These are phyloP conservation scores for Colletotrichum cordylinicola DNA, from an alignment of 2,329 filamentous ascomycete genomes.

Conservation along the genomic window DNA sequence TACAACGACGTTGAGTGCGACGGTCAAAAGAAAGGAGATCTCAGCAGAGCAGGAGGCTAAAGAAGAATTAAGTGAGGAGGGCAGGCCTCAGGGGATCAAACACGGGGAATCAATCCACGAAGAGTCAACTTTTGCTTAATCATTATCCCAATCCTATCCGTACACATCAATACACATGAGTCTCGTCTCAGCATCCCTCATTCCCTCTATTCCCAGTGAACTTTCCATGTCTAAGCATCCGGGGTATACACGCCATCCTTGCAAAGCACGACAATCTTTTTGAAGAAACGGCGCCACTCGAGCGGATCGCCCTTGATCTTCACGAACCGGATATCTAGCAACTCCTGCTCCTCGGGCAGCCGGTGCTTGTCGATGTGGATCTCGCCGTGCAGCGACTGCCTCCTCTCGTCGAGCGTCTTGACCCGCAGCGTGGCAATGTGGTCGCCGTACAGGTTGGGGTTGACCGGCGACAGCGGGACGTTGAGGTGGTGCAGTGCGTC, in stretches of 20 bases:
- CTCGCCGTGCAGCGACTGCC: slow-evolving; percentile 76
- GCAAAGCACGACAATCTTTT: slow-evolving; percentile 88
- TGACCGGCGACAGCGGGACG: slow-evolving; percentile 69
- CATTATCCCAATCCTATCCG: neutral
- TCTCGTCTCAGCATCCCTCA: slow-evolving; percentile 1
- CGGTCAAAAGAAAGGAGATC: neutral
- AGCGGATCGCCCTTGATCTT: slow-evolving; percentile 96
- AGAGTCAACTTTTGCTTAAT: neutral
- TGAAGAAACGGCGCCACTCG: slow-evolving; percentile 97
- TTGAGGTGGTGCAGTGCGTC: slow-evolving; percentile 86
- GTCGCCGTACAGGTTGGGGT: slow-evolving; percentile 55
- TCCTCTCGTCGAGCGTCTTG: slow-evolving; percentile 74
- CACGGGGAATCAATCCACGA: neutral
- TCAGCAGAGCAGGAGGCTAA: neutral
- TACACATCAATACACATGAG: slow-evolving; percentile 6
- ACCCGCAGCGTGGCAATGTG: slow-evolving; percentile 72
- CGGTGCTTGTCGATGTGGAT: slow-evolving; percentile 73
- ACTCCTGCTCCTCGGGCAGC: slow-evolving; percentile 61
- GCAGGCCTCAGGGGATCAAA: neutral
- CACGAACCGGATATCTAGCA: slow-evolving; percentile 87
- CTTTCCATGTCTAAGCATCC: slow-evolving; percentile 36
- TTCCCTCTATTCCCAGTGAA: neutral
- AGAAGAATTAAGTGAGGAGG: neutral
- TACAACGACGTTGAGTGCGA: neutral
- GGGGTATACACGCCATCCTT: slow-evolving; percentile 78